Evolutionary conservation across 2,329 filamentous ascomycete species (phyloP).

Genomic region (Fulvia fulva): DNA sequence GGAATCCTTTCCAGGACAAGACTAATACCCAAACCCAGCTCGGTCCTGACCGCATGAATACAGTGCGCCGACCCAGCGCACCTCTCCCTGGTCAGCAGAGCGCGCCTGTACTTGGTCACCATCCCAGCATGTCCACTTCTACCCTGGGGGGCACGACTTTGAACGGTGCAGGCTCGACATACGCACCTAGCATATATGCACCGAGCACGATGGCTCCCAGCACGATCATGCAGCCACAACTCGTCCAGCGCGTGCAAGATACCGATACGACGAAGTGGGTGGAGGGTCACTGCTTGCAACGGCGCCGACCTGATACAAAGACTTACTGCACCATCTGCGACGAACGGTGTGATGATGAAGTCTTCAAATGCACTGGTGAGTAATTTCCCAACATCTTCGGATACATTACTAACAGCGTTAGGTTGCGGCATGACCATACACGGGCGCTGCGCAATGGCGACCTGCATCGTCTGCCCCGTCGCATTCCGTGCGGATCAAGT

Average conservation of each 20-base stretch:
- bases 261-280: conserved; percentile 79
- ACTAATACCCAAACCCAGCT: conserved; percentile 50
- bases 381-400: conserved; percentile 10
- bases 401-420: conserved; percentile 19
- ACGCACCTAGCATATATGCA: conserved; percentile 79
- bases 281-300: conserved; percentile 76
- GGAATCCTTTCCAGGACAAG: conserved; percentile 26
- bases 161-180: conserved; percentile 41
- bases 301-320: conserved; percentile 55
- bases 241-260: conserved; percentile 72
- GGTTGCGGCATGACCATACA: conserved; percentile 58
- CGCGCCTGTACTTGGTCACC: conserved; percentile 55
- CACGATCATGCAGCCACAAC: conserved; percentile 81
- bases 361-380: conserved; percentile 65
- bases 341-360: conserved; percentile 67
- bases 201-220: conserved; percentile 82
- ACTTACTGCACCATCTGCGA: conserved; percentile 71
- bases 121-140: conserved; percentile 64
- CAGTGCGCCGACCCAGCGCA: conserved; percentile 58
- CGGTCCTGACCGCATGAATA: conserved; percentile 67
- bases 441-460: conserved; percentile 55
- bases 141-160: conserved; percentile 42
- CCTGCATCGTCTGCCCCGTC: conserved; percentile 62
- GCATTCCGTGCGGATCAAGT: conserved; percentile 64
- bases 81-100: conserved; percentile 48